A percentile compares a stretch with the other conserved stretches of the same genome.
Evolutionary conservation across 495 filamentous ascomycete species (phyloP).

Genomic region (Penicillium paradoxum): DNA sequence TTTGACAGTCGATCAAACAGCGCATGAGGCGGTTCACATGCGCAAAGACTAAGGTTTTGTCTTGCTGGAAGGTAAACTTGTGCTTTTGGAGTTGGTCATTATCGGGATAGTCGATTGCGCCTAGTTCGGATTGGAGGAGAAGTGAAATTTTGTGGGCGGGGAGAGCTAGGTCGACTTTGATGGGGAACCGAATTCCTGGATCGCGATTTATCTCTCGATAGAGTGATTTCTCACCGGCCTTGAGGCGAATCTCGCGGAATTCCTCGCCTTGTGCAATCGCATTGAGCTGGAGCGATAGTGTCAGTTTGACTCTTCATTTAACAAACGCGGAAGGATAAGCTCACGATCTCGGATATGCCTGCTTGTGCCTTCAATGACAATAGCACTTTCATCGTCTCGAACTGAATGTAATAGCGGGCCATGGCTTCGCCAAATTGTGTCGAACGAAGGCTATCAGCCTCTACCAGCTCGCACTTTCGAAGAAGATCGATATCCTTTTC

Average conservation of each 20-base stretch:
- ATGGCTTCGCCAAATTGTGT: slow-evolving; percentile 85
- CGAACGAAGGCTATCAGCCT: slow-evolving; percentile 48
- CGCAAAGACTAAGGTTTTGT: slow-evolving; percentile 69
- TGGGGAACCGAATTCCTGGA: slow-evolving; percentile 65
- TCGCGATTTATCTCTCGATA: slow-evolving; percentile 82
- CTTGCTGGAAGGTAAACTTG: slow-evolving; percentile 57
- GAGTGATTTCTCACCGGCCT: slow-evolving; percentile 63
- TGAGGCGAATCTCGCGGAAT: slow-evolving; percentile 72
- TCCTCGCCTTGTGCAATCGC: slow-evolving; percentile 68
- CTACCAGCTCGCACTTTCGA: slow-evolving; percentile 56
- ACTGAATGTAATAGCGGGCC: slow-evolving; percentile 90
- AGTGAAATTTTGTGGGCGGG: slow-evolving; percentile 83
- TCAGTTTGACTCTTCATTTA: slow-evolving; percentile 26
- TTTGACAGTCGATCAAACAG: slow-evolving; percentile 82
- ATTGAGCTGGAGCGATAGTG: slow-evolving; percentile 47
- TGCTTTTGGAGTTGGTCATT: slow-evolving; percentile 58
- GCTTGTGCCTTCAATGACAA: slow-evolving; percentile 57
- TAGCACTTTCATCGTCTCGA: slow-evolving; percentile 79
- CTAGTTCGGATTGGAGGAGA: slow-evolving; percentile 76
- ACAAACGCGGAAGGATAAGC: slow-evolving; percentile 17
- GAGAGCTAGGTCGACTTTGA: slow-evolving; percentile 70
- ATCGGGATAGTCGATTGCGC: slow-evolving; percentile 64
- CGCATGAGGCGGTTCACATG: slow-evolving; percentile 70
- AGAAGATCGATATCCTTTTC: slow-evolving; percentile 71
- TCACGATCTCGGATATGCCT: slow-evolving; percentile 66